phyloP scores from a whole-genome alignment of 2,329 filamentous ascomycete genomes.

The Colletotrichum lentis region DNA sequence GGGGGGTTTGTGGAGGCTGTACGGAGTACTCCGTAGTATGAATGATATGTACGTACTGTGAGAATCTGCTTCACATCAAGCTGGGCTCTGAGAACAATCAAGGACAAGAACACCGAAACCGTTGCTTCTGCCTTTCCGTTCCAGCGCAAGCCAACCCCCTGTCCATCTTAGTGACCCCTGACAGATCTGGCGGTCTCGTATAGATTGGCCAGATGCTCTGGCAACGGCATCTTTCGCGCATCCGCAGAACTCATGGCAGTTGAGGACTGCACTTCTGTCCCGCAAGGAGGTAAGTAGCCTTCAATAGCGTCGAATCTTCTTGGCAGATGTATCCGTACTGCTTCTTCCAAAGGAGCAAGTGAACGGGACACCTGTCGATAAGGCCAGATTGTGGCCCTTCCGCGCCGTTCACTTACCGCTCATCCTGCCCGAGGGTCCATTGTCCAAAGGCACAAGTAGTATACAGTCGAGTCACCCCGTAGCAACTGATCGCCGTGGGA shows the following conservation, averaged over 20 bases:
- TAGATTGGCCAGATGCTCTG: conserved; percentile 16
- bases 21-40: too few relatives aligned
- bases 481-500: conserved; percentile 9
- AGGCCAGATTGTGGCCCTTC: conserved; percentile 3
- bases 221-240: not conserved
- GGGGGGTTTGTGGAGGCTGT: conserved; percentile 17
- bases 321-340: conserved; percentile 1
- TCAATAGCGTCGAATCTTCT: not conserved
- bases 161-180: conserved; percentile 21
- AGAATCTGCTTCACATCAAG: conserved; percentile 9
- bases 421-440: conserved; percentile 9
- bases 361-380: conserved; percentile 25
- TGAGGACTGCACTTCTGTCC: not conserved
- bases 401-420: not conserved
- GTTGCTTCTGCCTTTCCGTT: conserved; percentile 10
- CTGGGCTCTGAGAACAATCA: conserved; percentile 15
- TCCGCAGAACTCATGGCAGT: not conserved
- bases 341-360: not conserved
- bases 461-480: too few relatives aligned
- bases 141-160: conserved; percentile 10
- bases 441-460: too few relatives aligned
- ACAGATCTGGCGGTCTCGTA: conserved; percentile 26
- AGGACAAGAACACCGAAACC: not conserved
- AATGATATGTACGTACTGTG: too few relatives aligned
- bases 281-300: not conserved